A percentile compares a stretch with the other conserved stretches of the same genome.
Conservation (phyloP, 225 moss, liverwort and hornwort genomes). For the Asterella californica region DNA sequence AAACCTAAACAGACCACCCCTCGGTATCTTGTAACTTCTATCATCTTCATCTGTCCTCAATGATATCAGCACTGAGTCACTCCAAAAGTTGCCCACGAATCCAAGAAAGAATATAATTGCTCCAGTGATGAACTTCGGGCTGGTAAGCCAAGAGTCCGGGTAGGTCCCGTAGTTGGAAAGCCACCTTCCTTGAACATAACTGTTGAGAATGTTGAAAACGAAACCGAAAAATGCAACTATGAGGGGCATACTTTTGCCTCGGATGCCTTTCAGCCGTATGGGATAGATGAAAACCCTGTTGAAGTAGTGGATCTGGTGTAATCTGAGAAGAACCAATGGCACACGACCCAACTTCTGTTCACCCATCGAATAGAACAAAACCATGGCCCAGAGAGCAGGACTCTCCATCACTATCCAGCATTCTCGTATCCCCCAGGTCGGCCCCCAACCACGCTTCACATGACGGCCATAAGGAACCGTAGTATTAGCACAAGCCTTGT, state of each 20-base stretch:
- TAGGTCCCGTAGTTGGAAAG: conserved; percentile 72
- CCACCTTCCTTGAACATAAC: conserved; percentile 78
- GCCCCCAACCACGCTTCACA: conserved; percentile 57
- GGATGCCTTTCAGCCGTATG: conserved; percentile 59
- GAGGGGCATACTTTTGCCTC: conserved; percentile 77
- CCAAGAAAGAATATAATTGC: conserved; percentile 50
- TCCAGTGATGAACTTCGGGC: conserved; percentile 70
- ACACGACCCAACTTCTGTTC: conserved; percentile 53
- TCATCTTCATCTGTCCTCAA: conserved; percentile 60
- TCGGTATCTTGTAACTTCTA: conserved; percentile 70
- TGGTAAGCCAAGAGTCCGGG: conserved; percentile 58
- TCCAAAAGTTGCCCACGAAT: conserved; percentile 73
- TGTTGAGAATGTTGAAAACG: conserved; percentile 61
- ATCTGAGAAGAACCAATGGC: conserved; percentile 64
- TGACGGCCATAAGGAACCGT: conserved; percentile 70
- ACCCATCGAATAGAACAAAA: conserved; percentile 60
- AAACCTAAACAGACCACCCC: conserved; percentile 60
- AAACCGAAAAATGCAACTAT: conserved; percentile 43
- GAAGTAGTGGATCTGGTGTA: conserved; percentile 80
- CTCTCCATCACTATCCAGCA: conserved; percentile 91
- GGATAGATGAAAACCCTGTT: conserved; percentile 80
- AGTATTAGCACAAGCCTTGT: not conserved
- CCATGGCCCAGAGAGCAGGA: conserved; percentile 76
- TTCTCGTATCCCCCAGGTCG: conserved; percentile 61
- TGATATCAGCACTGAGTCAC: conserved; percentile 62